Evolutionary conservation across 352 stramenopile genomes (phyloP), one percentile per base, ranked within the genome.

Genomic region (Achlya hypogyna): DNA sequence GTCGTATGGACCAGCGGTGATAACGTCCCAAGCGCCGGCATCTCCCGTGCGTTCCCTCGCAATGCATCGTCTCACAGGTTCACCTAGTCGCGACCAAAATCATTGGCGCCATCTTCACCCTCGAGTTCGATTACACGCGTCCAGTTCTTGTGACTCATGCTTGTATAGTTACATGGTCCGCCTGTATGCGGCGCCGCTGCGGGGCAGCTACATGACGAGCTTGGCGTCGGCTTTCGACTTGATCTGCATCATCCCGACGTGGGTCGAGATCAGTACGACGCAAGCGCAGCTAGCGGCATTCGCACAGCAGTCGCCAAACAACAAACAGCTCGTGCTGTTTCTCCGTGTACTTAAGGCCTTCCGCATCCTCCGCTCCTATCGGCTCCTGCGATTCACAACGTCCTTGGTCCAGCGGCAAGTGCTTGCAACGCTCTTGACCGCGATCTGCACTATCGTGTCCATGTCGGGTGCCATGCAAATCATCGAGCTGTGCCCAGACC

Each of bases 381-480:
- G 82, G 3, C 75, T 91, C 23, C 72, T 91, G 5, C 74, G 87
- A 25, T 91, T 89, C 51, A 83, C 82, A 9, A 79, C 70, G 8
- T 89, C 82, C 14, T 88, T 81, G 0, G 67, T 91, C 4, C 76
- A 91, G 59, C 78, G 80, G 12, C 81, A 91, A 63, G 73, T 85
- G 16, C 65, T 76, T 49, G 76, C 79, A 2, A 76, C 75, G 9
- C 69, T 84, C 45, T 72, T 91, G 29, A 91, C 79, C 0, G 73
- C 89, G n/a, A 71, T 88, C 2, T 86, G 70, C 6, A 91, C 89
- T 34, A 74, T 86, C 14, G 77, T 91, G 28, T 78, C 77, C 22
- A 91, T 81, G 0, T 75, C 82, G 14, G 81, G 82, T 10, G 72
- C 88, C 12, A 54, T 91, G 9, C 81, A 91, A 52, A 76, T 84